phyloP scores from a whole-genome alignment of 2,329 filamentous ascomycete species.

The Reticulascus tulasneorum region DNA sequence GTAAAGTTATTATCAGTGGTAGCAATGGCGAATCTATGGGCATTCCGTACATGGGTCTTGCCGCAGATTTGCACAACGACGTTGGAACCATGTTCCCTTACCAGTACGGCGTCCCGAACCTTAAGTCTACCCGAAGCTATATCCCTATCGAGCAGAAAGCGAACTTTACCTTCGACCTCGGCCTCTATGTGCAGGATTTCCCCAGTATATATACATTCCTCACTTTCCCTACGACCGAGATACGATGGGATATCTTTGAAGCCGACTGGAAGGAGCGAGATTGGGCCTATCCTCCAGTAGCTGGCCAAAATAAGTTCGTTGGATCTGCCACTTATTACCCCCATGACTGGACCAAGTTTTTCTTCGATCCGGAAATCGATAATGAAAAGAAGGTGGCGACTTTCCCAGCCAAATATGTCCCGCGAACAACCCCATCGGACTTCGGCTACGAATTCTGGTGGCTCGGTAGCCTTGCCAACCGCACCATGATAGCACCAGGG shows the following conservation, averaged over 20 bases:
- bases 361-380: slow-evolving; percentile 27
- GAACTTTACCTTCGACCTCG: slow-evolving; percentile 1
- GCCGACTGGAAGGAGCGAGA: slow-evolving; percentile 29
- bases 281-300: slow-evolving; percentile 36
- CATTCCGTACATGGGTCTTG: background rate
- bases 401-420: slow-evolving; percentile 26
- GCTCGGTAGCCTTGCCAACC: slow-evolving; percentile 38
- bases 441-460: slow-evolving; percentile 34
- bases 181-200: background rate
- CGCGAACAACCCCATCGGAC: no score
- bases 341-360: slow-evolving; percentile 25
- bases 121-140: slow-evolving; percentile 5
- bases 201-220: background rate
- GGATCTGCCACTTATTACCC: slow-evolving; percentile 36
- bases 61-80: slow-evolving; percentile 2
- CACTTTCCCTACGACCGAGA: background rate
- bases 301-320: slow-evolving; percentile 32
- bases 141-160: slow-evolving; percentile 14
- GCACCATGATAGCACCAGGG: slow-evolving; percentile 32
- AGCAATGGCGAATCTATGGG: background rate
- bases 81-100: slow-evolving; percentile 3
- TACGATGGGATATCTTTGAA: slow-evolving; percentile 27
- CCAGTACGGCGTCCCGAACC: slow-evolving; percentile 5
- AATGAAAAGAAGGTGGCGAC: slow-evolving; percentile 31
- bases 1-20: background rate